Evolutionary conservation across 192 early-diverging fungal genomes (phyloP).

Genomic region (Pecoramyces ruminantium): DNA sequence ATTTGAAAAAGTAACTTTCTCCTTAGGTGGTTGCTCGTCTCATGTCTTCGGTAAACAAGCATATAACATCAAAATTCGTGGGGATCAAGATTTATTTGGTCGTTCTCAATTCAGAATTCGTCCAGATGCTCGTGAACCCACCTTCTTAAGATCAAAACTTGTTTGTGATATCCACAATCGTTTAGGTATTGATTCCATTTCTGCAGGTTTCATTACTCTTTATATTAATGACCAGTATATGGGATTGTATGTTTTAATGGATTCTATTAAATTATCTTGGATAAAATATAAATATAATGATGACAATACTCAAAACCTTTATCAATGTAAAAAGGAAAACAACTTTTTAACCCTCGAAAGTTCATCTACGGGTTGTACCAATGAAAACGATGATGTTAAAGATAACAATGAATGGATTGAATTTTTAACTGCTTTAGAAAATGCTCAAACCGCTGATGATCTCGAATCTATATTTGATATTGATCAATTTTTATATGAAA

Average conservation of each 20-base stretch:
- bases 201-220: background rate
- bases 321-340: background rate
- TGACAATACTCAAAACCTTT: background rate
- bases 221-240: background rate
- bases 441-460: too few species aligned
- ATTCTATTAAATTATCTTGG: background rate
- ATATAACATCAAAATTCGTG: background rate
- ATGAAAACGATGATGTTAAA: too few species aligned
- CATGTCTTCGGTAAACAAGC: background rate
- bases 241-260: background rate
- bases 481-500: too few species aligned
- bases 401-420: too few species aligned
- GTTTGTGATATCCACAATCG: background rate
- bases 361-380: too few species aligned
- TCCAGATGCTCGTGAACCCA: background rate
- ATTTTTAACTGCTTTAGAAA: too few species aligned
- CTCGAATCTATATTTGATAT: too few species aligned
- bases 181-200: background rate
- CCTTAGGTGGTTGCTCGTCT: background rate
- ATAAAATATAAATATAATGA: background rate
- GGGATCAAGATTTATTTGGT: background rate
- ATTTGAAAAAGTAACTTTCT: background rate
- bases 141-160: background rate
- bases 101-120: background rate
- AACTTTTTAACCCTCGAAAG: too few species aligned